phyloP scores from a whole-genome alignment of 495 filamentous ascomycete species.

The Trypethelium eluteriae region DNA sequence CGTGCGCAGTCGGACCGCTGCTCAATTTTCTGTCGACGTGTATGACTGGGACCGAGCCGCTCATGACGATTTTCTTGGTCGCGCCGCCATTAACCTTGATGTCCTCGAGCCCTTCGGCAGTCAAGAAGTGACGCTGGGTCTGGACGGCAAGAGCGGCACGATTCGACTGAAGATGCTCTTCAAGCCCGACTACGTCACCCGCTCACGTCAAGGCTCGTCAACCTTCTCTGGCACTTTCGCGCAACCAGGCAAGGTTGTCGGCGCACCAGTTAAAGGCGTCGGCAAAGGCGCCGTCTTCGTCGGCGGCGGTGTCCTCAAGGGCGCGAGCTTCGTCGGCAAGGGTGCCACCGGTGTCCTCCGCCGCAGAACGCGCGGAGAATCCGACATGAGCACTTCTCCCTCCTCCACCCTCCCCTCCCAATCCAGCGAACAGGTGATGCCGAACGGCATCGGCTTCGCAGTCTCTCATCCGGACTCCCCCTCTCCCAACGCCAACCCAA shows the following conservation, averaged over 20 bases:
- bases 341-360: slow-evolving; percentile 50
- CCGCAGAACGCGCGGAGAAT: slow-evolving; percentile 36
- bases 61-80: slow-evolving; percentile 79
- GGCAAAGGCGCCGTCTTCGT: slow-evolving; percentile 61
- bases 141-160: slow-evolving; percentile 84
- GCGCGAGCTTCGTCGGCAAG: slow-evolving; percentile 76
- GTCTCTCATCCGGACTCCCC: slow-evolving; percentile 8
- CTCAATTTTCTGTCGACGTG: slow-evolving; percentile 75
- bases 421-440: not conserved
- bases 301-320: slow-evolving; percentile 69
- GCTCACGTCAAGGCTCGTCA: slow-evolving; percentile 79
- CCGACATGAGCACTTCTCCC: not conserved
- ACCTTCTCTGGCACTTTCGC: slow-evolving; percentile 92
- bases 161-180: slow-evolving; percentile 84
- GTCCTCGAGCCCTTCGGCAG: slow-evolving; percentile 75
- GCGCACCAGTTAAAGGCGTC: slow-evolving; percentile 86
- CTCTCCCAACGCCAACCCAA: slow-evolving; percentile 2
- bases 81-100: slow-evolving; percentile 67
- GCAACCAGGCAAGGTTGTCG: slow-evolving; percentile 83
- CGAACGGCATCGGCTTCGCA: not conserved
- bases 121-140: slow-evolving; percentile 60
- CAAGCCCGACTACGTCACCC: slow-evolving; percentile 83
- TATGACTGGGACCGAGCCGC: slow-evolving; percentile 95
- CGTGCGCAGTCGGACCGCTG: slow-evolving; percentile 71
- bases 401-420: slow-evolving; percentile 1